Evolutionary conservation across 345 rosid species (phyloP).

Genomic region (Citrus cavaleriei): DNA sequence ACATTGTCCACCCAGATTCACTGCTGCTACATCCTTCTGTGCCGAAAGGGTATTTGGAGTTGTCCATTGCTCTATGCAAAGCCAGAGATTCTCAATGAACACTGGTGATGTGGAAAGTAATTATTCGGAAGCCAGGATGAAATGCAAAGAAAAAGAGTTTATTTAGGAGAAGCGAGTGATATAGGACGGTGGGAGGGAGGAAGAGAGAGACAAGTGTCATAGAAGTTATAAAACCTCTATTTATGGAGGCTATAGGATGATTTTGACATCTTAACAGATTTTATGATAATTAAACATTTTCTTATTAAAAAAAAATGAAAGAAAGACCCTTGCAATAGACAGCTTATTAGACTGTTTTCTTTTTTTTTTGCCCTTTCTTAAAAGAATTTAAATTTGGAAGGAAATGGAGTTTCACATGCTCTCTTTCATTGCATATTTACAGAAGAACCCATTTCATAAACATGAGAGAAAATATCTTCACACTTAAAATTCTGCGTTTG

Average conservation of each 20-base stretch:
- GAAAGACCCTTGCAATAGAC: background rate
- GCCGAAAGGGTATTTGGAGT: slow-evolving; percentile 28
- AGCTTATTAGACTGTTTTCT: background rate
- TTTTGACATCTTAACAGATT: slow-evolving; percentile 18
- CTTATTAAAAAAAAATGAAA: background rate
- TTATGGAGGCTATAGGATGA: slow-evolving; percentile 13
- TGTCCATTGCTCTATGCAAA: slow-evolving; percentile 21
- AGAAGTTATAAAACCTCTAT: slow-evolving; percentile 1
- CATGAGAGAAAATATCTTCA: slow-evolving; percentile 29
- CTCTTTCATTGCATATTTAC: slow-evolving; percentile 1
- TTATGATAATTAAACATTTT: slow-evolving; percentile 15
- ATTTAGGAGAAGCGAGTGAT: background rate
- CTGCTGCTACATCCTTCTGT: slow-evolving; percentile 74
- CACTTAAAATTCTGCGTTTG: slow-evolving; percentile 26
- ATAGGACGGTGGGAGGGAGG: background rate
- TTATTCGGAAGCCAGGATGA: background rate
- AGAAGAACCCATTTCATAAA: slow-evolving; percentile 9
- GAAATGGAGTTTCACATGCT: background rate
- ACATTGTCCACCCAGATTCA: slow-evolving; percentile 85
- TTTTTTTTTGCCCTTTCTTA: background rate
- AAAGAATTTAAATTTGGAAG: slow-evolving; percentile 11
- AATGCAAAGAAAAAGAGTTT: background rate
- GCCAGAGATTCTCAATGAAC: slow-evolving; percentile 9
- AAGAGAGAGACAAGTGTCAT: slow-evolving; percentile 1
- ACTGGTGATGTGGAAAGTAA: background rate